Evolutionary conservation across 345 rosid genomes (phyloP), one percentile per base, ranked within the genome.

Genomic region (Lagerstroemia speciosa): DNA sequence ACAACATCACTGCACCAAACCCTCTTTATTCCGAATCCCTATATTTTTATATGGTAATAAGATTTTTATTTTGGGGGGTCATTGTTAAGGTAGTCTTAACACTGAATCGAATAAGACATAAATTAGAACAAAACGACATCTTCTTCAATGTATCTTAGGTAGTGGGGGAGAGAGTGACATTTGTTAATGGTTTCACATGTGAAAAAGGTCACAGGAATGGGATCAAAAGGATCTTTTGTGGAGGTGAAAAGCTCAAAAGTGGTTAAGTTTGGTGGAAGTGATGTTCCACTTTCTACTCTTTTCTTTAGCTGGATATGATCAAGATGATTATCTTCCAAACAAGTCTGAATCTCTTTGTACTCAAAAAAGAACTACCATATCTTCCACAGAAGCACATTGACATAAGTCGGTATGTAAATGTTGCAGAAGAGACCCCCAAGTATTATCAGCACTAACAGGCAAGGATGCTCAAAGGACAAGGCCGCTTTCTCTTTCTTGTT

Each of bases 161-260:
- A 24, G 60, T 53, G 60, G 60, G 60, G n/a, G 14, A n/a, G 60
- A 48, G 2, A 24, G 60, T 0, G 29, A 53, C 30, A 53, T 5
- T 53, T 53, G 60, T 9, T 24, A 24, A 53, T 53, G 60, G 55
- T 20, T n/a, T 24, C n/a, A 53, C 60, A n/a, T 50, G 61, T 22
- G 22, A 67, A 48, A 32, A 61, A 46, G 26, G 60, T 38, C 69
- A 48, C 41, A 41, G 27, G 36, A 53, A 53, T n/a, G 29, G 60
- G 30, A 53, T 8, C 30, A 53, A 53, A 16, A 46, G 45, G 46
- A 6, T 1, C 24, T 48, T 41, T 41, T 41, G 46, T 5, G 46
- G 46, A 41, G 46, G 46, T 41, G 15, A 41, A 41, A 41, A 41
- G 46, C 2, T 3, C 22, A 17, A 48, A 48, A 48, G 53, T 6